Percentiles rank a stretch among this genome's conserved stretches.
Evolutionary conservation across 495 filamentous ascomycete genomes (phyloP).

Genomic region (Tirmania nivea): DNA sequence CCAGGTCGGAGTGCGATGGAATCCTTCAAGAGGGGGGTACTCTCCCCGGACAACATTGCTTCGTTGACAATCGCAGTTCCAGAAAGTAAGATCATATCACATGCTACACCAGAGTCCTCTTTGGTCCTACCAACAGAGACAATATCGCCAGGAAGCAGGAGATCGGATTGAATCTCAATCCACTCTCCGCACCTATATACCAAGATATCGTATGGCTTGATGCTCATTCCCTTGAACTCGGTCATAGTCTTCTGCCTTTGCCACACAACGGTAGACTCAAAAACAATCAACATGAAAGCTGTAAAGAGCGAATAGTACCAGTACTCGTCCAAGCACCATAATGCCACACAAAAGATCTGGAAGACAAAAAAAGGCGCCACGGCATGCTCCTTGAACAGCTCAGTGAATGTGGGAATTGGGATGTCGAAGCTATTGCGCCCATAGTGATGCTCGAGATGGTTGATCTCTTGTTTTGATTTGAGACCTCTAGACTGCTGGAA

Average conservation of each 20-base stretch:
- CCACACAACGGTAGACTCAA: slow-evolving; percentile 98
- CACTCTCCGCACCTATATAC: slow-evolving; percentile 71
- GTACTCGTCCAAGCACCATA: slow-evolving; percentile 98
- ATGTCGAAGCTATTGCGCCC: slow-evolving; percentile 96
- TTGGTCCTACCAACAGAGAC: slow-evolving; percentile 88
- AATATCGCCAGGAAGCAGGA: slow-evolving; percentile 85
- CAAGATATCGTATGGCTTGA: slow-evolving; percentile 88
- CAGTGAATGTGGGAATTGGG: slow-evolving; percentile 80
- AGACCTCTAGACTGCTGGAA: slow-evolving; percentile 69
- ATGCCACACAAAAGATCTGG: slow-evolving; percentile 92
- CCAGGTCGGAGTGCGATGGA: slow-evolving; percentile 78
- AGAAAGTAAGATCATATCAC: slow-evolving; percentile 87
- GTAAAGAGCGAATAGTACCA: slow-evolving; percentile 99
- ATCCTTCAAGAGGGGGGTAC: slow-evolving; percentile 89
- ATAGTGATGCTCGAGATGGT: slow-evolving; percentile 71
- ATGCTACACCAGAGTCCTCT: slow-evolving; percentile 90
- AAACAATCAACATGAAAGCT: slow-evolving; percentile 89
- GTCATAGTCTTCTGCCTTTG: slow-evolving; percentile 90
- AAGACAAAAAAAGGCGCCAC: slow-evolving; percentile 99
- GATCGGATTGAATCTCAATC: slow-evolving; percentile 78
- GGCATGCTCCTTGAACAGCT: slow-evolving; percentile 95
- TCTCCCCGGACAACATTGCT: slow-evolving; percentile 96
- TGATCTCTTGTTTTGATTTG: slow-evolving; percentile 44
- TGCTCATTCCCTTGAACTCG: slow-evolving; percentile 98
- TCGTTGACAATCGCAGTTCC: slow-evolving; percentile 97